Percentiles rank a stretch among this genome's conserved stretches.
phyloP scores from a whole-genome alignment of 306 rosid genomes.

The Phaseolus lunatus region DNA sequence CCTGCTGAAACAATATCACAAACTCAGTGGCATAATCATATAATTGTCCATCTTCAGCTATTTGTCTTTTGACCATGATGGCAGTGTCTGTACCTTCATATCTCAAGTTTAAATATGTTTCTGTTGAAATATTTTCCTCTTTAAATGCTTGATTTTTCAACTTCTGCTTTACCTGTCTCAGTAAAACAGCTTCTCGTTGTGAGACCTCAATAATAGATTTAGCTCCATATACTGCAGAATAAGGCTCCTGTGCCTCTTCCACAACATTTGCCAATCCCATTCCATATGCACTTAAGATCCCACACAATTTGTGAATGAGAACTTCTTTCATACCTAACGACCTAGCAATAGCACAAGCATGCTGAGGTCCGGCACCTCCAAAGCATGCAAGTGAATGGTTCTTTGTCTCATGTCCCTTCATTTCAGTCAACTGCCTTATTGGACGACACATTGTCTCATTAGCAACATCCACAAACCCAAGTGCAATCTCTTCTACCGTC shows the following conservation, averaged over 20 bases:
- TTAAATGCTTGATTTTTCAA: conserved; percentile 79
- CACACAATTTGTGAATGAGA: conserved; percentile 86
- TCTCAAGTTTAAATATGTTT: conserved; percentile 85
- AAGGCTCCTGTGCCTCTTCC: conserved; percentile 97
- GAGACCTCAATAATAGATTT: conserved; percentile 69
- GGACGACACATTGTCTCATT: conserved; percentile 99
- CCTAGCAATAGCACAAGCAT: conserved; percentile 97
- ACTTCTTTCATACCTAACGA: conserved; percentile 94
- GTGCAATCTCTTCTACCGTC: conserved; percentile 84
- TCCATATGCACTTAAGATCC: conserved; percentile 95
- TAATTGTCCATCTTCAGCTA: conserved; percentile 50
- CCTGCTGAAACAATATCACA: conserved; percentile 76
- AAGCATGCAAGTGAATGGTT: conserved; percentile 97
- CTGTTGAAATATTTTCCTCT: conserved; percentile 69
- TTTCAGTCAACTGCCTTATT: conserved; percentile 91
- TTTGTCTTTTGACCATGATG: conserved; percentile 77
- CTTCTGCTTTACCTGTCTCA: conserved; percentile 73
- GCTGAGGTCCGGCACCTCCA: conserved; percentile 99
- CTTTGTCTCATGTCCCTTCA: conserved; percentile 97
- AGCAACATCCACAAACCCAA: conserved; percentile 93
- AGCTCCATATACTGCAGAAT: conserved; percentile 69
- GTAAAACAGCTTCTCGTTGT: conserved; percentile 65
- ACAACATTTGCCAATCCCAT: conserved; percentile 99
- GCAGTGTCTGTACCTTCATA: conserved; percentile 97
- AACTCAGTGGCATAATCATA: conserved; percentile 75